A percentile compares a stretch with the other conserved stretches of the same genome.
phyloP scores from a whole-genome alignment of 2,329 filamentous ascomycete species.

The Huntiella bhutanensis region DNA sequence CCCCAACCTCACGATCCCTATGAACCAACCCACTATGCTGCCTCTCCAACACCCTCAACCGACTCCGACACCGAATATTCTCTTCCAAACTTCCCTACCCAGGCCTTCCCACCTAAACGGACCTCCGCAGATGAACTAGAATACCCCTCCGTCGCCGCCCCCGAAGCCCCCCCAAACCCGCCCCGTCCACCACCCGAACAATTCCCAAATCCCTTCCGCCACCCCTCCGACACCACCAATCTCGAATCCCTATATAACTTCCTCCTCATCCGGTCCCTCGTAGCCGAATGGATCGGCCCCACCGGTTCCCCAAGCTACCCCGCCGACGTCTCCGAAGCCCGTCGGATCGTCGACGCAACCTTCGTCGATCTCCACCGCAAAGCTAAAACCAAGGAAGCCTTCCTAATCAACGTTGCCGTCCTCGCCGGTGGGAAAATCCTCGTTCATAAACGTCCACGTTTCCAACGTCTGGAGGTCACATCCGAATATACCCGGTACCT shows the following conservation, averaged over 20 bases:
- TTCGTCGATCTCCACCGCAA: conserved; percentile 32
- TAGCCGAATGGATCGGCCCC: conserved; percentile 32
- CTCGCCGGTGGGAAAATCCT: conserved; percentile 34
- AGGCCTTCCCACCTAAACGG: conserved; percentile 6
- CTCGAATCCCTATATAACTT: conserved; percentile 36
- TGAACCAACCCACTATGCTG: neutral
- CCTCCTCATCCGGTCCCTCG: conserved; percentile 31
- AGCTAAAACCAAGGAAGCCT: conserved; percentile 32
- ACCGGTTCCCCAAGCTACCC: conserved; percentile 24
- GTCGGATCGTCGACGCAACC: conserved; percentile 33
- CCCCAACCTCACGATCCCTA: neutral
- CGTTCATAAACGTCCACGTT: conserved; percentile 18
- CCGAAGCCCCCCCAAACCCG: neutral
- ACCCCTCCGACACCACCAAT: conserved; percentile 30
- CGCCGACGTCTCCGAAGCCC: conserved; percentile 32
- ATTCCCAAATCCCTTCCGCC: conserved; percentile 9
- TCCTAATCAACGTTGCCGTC: conserved; percentile 40
- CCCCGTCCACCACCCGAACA: conserved; percentile 6
- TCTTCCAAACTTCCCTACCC: conserved; percentile 7
- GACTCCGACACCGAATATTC: neutral
- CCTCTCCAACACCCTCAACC: neutral
- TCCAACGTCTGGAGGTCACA: conserved; percentile 7
- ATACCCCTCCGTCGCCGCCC: conserved; percentile 2
- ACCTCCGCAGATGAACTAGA: conserved; percentile 4
- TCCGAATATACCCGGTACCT: conserved; percentile 6